Base-by-base conservation (phyloP, 2,329 filamentous ascomycete species). In the Fusarium redolens region DNA sequence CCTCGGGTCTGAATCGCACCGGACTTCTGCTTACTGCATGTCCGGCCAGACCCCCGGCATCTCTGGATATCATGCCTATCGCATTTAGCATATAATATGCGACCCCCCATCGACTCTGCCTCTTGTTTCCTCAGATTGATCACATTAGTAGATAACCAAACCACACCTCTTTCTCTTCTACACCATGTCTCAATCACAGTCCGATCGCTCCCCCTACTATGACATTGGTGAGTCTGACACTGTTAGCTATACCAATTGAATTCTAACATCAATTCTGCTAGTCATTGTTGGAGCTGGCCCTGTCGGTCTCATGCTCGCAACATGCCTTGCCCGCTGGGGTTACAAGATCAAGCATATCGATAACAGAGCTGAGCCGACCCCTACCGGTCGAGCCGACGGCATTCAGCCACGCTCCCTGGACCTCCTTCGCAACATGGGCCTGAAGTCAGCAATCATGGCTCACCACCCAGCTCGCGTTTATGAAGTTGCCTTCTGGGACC, bases 311-410 rank as follows among this genome's bases (percentile, higher is more conserved):
- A 91, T 97, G 83, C 88, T 97, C 30, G 96, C 94, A 13, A 95
- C 95, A 35, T 96, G 93, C 80, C 88, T 98, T 69, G 93, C 94
- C 68, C 88, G 95, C 85, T 97, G 95, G 94, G 95, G 95, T 25
- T 98, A 97, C 86, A 94, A 91, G 81, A 94, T 98, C 82, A 97
- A 96, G 86, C 94, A 97, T 83, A 94, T 97, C 79, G 95, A 97
- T 84, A 97, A 97, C 83, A 89, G 95, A 66, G 87, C 94, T 4
- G 93, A 96, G 78, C 95, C 95, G 20, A 97, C 95, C 17, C 79
- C 90, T 5, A 97, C 94, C 25, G 95, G 95, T 59, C 93, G 95
- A 72, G 95, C 95, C 62, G 95, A 97, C 82, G 95, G 94, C 70
- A 97, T 98, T 65, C 95, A 97, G 83, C 95, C 95, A 41, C 91